A percentile compares a stretch with the other conserved stretches of the same genome.
phyloP scores from a whole-genome alignment of 1,284 basidiomycete genomes.

The Retiboletus flavoniger region DNA sequence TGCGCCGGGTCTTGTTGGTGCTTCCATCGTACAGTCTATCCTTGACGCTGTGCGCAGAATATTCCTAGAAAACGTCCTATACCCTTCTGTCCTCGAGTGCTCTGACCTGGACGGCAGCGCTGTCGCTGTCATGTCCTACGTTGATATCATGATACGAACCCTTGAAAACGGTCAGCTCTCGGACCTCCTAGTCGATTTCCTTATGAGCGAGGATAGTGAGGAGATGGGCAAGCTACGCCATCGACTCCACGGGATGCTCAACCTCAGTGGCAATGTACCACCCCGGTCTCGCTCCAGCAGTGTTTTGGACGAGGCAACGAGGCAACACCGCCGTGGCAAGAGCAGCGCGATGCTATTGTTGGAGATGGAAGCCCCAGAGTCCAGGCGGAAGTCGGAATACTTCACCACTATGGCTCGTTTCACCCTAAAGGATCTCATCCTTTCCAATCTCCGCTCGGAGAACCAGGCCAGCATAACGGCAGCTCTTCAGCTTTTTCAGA shows the following conservation, averaged over 20 bases:
- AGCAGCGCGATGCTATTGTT: conserved; percentile 83
- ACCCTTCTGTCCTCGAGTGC: conserved; percentile 92
- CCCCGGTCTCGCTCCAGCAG: conserved; percentile 36
- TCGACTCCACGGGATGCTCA: conserved; percentile 48
- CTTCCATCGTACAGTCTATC: conserved; percentile 78
- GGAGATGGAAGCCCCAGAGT: conserved; percentile 78
- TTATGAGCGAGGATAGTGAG: conserved; percentile 81
- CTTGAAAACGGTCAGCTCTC: conserved; percentile 70
- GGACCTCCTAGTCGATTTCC: conserved; percentile 73
- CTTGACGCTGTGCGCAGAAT: conserved; percentile 81
- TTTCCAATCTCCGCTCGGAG: conserved; percentile 73
- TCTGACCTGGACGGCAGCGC: conserved; percentile 91
- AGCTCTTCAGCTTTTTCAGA: conserved; percentile 77
- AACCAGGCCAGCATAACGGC: conserved; percentile 66
- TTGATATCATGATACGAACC: conserved; percentile 83
- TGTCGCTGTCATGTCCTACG: conserved; percentile 95
- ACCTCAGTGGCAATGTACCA: conserved; percentile 41
- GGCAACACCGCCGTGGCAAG: conserved; percentile 60
- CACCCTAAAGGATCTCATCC: conserved; percentile 83
- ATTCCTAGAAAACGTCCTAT: conserved; percentile 91
- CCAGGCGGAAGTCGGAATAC: conserved; percentile 69
- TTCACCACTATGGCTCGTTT: conserved; percentile 85
- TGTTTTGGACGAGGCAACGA: conserved; percentile 41
- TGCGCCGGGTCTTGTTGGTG: conserved; percentile 63
- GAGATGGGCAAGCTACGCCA: conserved; percentile 47